Percentiles rank a stretch among this genome's conserved stretches.
Conservation (phyloP, 2,329 filamentous ascomycete species). For the Diaporthe ampelina region DNA sequence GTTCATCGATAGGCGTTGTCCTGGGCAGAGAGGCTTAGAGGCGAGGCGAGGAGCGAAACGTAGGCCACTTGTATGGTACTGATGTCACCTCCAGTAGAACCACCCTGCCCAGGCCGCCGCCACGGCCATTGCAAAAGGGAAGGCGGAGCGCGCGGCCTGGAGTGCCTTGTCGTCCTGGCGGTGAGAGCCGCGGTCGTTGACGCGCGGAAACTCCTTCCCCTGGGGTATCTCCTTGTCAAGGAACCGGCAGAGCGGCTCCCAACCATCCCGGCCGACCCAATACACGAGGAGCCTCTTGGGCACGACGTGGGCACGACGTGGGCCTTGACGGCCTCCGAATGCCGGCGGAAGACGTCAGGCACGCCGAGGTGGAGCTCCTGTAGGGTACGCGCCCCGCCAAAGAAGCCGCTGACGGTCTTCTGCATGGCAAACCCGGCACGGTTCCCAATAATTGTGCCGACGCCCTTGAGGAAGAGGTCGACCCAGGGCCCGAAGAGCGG, state of each 20-base stretch:
- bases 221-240: slow-evolving; percentile 22
- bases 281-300: slow-evolving; percentile 10
- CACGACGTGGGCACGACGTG: neutral
- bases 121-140: neutral
- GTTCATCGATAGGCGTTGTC: neutral
- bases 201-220: slow-evolving; percentile 33
- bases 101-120: neutral
- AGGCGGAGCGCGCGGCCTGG: neutral
- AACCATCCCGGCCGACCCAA: slow-evolving; percentile 9
- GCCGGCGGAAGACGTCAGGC: neutral
- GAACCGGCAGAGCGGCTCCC: slow-evolving; percentile 38
- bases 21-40: neutral
- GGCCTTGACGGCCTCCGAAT: neutral
- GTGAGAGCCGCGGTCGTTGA: slow-evolving; percentile 38
- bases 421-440: neutral
- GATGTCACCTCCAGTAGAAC: neutral
- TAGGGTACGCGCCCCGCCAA: neutral
- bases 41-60: neutral
- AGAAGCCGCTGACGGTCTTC: slow-evolving; percentile 3
- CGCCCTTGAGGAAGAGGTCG: neutral
- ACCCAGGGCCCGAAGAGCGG: neutral
- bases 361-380: neutral
- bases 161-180: slow-evolving; percentile 18
- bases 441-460: neutral
- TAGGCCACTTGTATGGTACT: neutral